Base-by-base conservation (phyloP, 2,329 filamentous ascomycete genomes). In the Chalaropsis thielavioides region DNA sequence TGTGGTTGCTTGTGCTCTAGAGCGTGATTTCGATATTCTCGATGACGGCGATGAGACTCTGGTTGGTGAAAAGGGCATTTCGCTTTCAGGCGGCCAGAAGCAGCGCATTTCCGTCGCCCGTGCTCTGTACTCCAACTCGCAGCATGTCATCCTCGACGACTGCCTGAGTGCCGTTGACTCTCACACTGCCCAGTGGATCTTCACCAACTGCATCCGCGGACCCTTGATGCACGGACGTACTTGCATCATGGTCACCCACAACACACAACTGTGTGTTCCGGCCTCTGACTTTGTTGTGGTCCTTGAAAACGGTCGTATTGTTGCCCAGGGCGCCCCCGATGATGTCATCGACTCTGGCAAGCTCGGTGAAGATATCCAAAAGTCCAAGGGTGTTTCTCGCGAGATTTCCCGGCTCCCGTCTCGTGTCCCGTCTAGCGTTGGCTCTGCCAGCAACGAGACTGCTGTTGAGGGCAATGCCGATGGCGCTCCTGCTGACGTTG, bases 131-230 rank as follows among this genome's bases (percentile, higher is more conserved):
- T 96, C 90, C 69, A 92, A 90, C 74, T 95, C 92, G 5, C 87
- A 87, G 63, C 92, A 97, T 74, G 77, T 99, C 17, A 81, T 99
- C 11, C 81, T 99, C 61, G 94, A 99, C 72, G 94, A 99, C 74
- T 96, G 95, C 68, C 81, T 99, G 54, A 96, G 92, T 72, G 94
- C 94, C 35, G 94, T 99, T 41, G 94, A 99, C 74, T 95, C 94
- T 2, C 94, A 99, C 71, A 97, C 94, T 0, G 92, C 92, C 1
- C 95, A 96, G 74, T 96, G 95, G 87, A 97, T 99, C 69, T 97
- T 97, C 76, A 88, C 88, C 72, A 88, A 96, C 74, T 95, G 92
- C 67, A 86, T 99, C 68, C 86, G 86, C 70, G 94, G 94, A 1
- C 89, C 90, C 5, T 76, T 99, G 62, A 97, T 99, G 94, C 78